Percentiles rank a stretch among this genome's conserved stretches.
Evolutionary conservation across 192 early-diverging fungal species (phyloP).

Genomic region (Spinellus fusiger): DNA sequence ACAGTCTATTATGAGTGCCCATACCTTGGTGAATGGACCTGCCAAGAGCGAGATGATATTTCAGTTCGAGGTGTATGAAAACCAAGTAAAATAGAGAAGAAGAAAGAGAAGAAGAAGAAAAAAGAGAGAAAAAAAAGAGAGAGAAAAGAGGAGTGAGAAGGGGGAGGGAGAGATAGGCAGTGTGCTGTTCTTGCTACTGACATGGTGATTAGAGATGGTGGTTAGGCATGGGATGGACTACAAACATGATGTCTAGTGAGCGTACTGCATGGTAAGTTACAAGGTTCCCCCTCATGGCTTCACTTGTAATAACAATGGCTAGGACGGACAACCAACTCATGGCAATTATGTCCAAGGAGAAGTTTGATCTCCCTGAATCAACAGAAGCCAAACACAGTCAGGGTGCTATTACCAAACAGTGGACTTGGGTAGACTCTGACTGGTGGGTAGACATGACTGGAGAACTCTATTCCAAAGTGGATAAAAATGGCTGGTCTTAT

Average conservation of each 20-base stretch:
- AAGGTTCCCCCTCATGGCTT: neutral
- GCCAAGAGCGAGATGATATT: slow-evolving; percentile 22
- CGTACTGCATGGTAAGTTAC: slow-evolving; percentile 42
- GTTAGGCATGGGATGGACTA: slow-evolving; percentile 52
- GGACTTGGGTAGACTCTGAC: slow-evolving; percentile 45
- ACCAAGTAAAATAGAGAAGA: slow-evolving; percentile 15
- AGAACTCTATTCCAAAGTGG: slow-evolving; percentile 20
- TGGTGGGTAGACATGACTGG: slow-evolving; percentile 46
- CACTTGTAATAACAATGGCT: neutral
- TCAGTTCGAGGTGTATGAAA: slow-evolving; percentile 32
- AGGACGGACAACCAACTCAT: slow-evolving; percentile 50
- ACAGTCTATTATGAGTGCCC: neutral
- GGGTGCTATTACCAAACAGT: slow-evolving; percentile 29
- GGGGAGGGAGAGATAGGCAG: neutral
- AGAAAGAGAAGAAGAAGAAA: neutral
- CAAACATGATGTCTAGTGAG: slow-evolving; percentile 50
- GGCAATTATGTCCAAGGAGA: slow-evolving; percentile 38
- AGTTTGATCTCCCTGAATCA: slow-evolving; percentile 40
- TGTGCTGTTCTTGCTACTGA: neutral
- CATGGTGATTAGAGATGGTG: slow-evolving; percentile 43
- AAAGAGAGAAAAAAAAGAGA: neutral
- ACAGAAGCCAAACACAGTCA: slow-evolving; percentile 25
- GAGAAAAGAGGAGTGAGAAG: neutral
- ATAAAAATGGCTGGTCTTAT: slow-evolving; percentile 52
- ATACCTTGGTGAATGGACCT: neutral